Base-by-base conservation (phyloP, 345 rosid genomes). In the Ailanthus altissimus region DNA sequence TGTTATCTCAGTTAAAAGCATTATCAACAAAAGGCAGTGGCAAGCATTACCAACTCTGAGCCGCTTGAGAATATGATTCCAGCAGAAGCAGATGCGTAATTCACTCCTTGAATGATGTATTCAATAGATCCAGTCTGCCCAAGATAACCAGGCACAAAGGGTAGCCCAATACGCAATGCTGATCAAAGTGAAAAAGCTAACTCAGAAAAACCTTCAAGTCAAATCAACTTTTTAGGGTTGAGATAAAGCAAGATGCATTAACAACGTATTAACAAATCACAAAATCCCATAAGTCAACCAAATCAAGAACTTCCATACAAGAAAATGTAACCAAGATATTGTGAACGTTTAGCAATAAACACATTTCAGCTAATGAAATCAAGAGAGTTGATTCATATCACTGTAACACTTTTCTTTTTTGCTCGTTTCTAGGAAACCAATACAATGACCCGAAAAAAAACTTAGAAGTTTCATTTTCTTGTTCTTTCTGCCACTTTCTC, bases 51-150 rank as follows among this genome's bases (percentile, higher is more conserved):
- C 90, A 93, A 60, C 73, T 91, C 95, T 9, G 97, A 93, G 49
- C 98, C 97, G 54, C 94, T 94, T 8, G 92, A 84, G 81, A 89
- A 91, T 74, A 94, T 93, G 75, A 94, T 87, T 64, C 97, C 97
- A 50, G 97, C 97, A 53, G 88, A 95, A 20, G 98, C 97, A 53
- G 95, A 93, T 54, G 98, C 97, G 68, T 87, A 93, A 76, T 93
- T 94, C 45, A 93, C 93, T 61, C 97, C 98, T 56, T 81, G 92
- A 79, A 88, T 83, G 95, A 93, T 89, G 51, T 82, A 88, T 62
- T 85, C 85, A 56, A 86, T 80, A 67, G 74, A 71, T 70, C 94
- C 97, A 47, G n/a, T 72, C 68, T 89, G 96, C 36, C 97, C 93
- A 56, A 94, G 97, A 85, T 94, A 94, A 83, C 91, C 91, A 20